phyloP scores from a whole-genome alignment of 441 rosid species.

The Hura crepitans region DNA sequence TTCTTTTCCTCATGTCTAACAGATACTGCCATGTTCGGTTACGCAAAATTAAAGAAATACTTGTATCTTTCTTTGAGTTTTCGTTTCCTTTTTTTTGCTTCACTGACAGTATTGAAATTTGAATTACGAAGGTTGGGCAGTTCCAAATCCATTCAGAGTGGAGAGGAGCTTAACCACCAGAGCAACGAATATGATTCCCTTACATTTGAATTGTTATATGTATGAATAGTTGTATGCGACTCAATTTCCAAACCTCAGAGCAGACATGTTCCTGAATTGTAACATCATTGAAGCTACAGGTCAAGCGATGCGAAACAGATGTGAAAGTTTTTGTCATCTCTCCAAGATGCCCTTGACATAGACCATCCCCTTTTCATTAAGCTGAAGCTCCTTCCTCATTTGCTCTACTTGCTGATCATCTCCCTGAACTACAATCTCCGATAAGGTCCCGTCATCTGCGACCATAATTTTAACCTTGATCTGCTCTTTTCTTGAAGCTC shows the following conservation, averaged over 20 bases:
- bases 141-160: neutral
- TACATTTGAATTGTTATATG: neutral
- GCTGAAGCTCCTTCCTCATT: slow-evolving; percentile 76
- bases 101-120: neutral
- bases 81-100: neutral
- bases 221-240: neutral
- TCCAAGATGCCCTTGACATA: slow-evolving; percentile 80
- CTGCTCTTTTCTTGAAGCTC: slow-evolving; percentile 84
- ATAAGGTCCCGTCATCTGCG: slow-evolving; percentile 45
- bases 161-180: neutral
- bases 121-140: neutral
- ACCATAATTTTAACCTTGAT: slow-evolving; percentile 75
- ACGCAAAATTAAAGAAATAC: neutral
- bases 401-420: slow-evolving; percentile 87
- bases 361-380: slow-evolving; percentile 89
- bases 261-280: too few species aligned
- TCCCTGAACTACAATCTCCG: slow-evolving; percentile 77
- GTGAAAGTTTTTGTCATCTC: slow-evolving; percentile 37
- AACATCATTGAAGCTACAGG: too few species aligned
- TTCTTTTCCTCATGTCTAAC: neutral
- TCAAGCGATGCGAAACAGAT: too few species aligned
- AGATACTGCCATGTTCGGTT: neutral
- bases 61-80: neutral
- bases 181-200: neutral
- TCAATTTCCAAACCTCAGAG: neutral